phyloP scores from a whole-genome alignment of 176 grass and related monocot genomes.

The Lolium perenne region DNA sequence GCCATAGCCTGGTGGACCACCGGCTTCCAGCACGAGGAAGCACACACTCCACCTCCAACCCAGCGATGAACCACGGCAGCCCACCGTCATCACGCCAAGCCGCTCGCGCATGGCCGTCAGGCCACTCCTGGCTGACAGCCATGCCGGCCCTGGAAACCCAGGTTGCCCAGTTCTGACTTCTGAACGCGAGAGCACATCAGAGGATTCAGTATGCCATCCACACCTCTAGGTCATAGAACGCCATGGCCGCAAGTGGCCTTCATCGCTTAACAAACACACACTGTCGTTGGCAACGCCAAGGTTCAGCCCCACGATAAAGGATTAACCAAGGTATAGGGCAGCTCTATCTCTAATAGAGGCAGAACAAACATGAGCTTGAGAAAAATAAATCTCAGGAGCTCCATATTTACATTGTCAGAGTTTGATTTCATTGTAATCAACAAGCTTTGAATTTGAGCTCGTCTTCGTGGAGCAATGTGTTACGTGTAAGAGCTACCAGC shows the following conservation, averaged over 20 bases:
- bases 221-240: not conserved
- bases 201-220: no score
- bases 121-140: no score
- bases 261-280: not conserved
- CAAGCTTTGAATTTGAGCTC: conserved; percentile 46
- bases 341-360: not conserved
- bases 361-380: not conserved
- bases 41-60: no score
- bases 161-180: no score
- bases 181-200: no score
- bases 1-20: no score
- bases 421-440: conserved; percentile 40
- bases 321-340: not conserved
- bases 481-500: conserved; percentile 34
- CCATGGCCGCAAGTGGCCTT: not conserved
- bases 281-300: not conserved
- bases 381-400: conserved; percentile 2
- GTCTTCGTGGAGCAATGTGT: conserved; percentile 41
- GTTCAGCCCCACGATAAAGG: not conserved
- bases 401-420: conserved; percentile 31
- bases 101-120: no score
- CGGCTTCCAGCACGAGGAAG: no score
- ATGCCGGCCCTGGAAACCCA: no score
- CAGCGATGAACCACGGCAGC: no score
- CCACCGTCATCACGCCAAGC: no score